Evolutionary conservation across 2,329 filamentous ascomycete genomes (phyloP).

Genomic region (Calonectria honghensis): DNA sequence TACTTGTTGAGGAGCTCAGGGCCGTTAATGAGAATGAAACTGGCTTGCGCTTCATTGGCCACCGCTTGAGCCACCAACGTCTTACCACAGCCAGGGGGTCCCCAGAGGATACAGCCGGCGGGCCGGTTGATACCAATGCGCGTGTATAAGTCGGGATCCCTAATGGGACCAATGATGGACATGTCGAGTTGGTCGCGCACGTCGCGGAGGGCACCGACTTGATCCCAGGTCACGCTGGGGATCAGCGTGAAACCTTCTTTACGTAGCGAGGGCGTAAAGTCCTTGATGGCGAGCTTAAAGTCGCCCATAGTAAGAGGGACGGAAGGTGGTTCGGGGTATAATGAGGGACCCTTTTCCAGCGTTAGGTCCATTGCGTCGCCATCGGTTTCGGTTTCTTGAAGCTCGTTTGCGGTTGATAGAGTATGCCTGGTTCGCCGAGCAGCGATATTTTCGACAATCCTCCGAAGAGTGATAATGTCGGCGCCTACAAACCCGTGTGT

Average conservation of each 20-base stretch:
- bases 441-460: slow-evolving; percentile 64
- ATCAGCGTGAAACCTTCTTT: slow-evolving; percentile 97
- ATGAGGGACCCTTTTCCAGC: neutral
- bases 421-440: slow-evolving; percentile 57
- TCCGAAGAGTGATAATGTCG: slow-evolving; percentile 83
- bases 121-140: slow-evolving; percentile 86
- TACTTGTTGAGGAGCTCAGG: slow-evolving; percentile 98
- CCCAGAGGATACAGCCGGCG: slow-evolving; percentile 95
- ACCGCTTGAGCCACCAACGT: slow-evolving; percentile 97
- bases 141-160: slow-evolving; percentile 84
- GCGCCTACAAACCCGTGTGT: slow-evolving; percentile 96
- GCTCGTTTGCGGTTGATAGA: neutral
- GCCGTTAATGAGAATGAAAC: slow-evolving; percentile 98
- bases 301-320: slow-evolving; percentile 64
- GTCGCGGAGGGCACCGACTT: slow-evolving; percentile 89
- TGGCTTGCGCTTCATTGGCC: slow-evolving; percentile 95
- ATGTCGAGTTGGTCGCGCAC: slow-evolving; percentile 88
- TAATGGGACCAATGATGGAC: slow-evolving; percentile 93
- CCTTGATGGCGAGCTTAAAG: slow-evolving; percentile 84
- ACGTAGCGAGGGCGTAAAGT: slow-evolving; percentile 77
- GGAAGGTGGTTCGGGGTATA: slow-evolving; percentile 26
- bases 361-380: slow-evolving; percentile 48
- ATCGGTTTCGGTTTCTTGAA: slow-evolving; percentile 2
- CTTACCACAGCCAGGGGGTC: slow-evolving; percentile 96
- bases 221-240: slow-evolving; percentile 92